A percentile compares a stretch with the other conserved stretches of the same genome.
These are phyloP conservation scores for Epicoccum nigrum DNA, from an alignment of 2,329 filamentous ascomycete species.

Conservation along the genomic window DNA sequence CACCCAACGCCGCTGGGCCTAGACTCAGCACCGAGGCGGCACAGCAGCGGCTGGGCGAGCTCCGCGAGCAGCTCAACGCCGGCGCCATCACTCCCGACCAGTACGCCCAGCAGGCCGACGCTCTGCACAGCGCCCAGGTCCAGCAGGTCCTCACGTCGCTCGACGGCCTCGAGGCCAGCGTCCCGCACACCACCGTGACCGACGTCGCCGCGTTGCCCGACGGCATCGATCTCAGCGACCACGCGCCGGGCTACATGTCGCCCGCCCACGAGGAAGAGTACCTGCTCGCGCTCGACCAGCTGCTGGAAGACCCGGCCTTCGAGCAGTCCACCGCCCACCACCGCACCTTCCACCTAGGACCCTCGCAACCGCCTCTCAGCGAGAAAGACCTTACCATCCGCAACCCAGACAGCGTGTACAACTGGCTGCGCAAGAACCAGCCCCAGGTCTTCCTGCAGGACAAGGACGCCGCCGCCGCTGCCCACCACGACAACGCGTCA, in stretches of 20 bases:
- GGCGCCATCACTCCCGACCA: conserved; percentile 37
- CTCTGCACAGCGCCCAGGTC: conserved; percentile 28
- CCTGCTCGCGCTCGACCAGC: conserved; percentile 68
- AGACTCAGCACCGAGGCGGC: conserved; percentile 31
- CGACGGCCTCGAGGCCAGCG: conserved; percentile 48
- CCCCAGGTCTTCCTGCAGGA: conserved; percentile 86
- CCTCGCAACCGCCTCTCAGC: conserved; percentile 49
- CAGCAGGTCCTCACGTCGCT: conserved; percentile 42
- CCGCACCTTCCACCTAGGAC: conserved; percentile 48
- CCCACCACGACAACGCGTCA: conserved; percentile 48
- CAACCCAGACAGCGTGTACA: conserved; percentile 92
- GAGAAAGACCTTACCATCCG: conserved; percentile 63
- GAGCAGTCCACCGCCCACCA: conserved; percentile 53
- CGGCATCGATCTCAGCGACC: conserved; percentile 57
- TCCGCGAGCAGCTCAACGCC: conserved; percentile 35
- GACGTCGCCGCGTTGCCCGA: conserved; percentile 42
- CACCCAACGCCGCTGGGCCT: conserved; percentile 23
- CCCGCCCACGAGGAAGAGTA: conserved; percentile 77
- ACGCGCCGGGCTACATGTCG: conserved; percentile 70
- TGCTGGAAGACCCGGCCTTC: conserved; percentile 58
- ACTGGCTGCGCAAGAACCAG: conserved; percentile 87
- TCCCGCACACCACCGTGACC: conserved; percentile 48
- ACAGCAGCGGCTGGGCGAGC: conserved; percentile 40
- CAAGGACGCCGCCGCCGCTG: conserved; percentile 55
- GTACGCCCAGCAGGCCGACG: conserved; percentile 32